Evolutionary conservation across 495 filamentous ascomycete genomes (phyloP).

Genomic region (Bombardia bombarda): DNA sequence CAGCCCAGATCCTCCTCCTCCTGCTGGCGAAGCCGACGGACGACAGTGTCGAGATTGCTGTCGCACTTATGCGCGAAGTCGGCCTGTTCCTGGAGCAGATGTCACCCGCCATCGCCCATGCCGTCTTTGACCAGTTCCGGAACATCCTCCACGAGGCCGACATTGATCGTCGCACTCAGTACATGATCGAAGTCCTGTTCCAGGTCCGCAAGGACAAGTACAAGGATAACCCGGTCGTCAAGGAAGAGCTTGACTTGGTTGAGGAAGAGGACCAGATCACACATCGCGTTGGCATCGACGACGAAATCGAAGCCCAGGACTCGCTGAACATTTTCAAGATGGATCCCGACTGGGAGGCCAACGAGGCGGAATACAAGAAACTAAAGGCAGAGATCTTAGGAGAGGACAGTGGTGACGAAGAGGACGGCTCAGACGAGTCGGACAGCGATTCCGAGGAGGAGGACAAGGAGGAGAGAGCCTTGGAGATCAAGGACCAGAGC

Average conservation of each 20-base stretch:
- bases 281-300: constrained; percentile 69
- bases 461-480: constrained; percentile 53
- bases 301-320: constrained; percentile 76
- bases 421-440: constrained; percentile 61
- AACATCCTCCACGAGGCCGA: constrained; percentile 91
- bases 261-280: constrained; percentile 98
- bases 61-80: constrained; percentile 81
- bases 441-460: constrained; percentile 77
- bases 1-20: constrained; percentile 82
- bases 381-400: constrained; percentile 91
- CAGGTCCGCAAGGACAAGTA: constrained; percentile 94
- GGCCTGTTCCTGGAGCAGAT: constrained; percentile 93
- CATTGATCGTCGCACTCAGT: constrained; percentile 93
- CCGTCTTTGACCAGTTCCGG: constrained; percentile 91
- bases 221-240: constrained; percentile 86
- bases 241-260: constrained; percentile 88
- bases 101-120: constrained; percentile 73
- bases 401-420: constrained; percentile 73
- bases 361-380: constrained; percentile 83
- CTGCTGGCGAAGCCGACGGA: constrained; percentile 91
- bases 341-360: constrained; percentile 80
- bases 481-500: constrained; percentile 97
- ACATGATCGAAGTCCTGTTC: constrained; percentile 98
- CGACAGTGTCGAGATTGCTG: constrained; percentile 96
- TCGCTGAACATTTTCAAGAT: constrained; percentile 91